A percentile compares a stretch with the other conserved stretches of the same genome.
Evolutionary conservation across 2,329 filamentous ascomycete species (phyloP).

Genomic region (Fusarium agapanthi): DNA sequence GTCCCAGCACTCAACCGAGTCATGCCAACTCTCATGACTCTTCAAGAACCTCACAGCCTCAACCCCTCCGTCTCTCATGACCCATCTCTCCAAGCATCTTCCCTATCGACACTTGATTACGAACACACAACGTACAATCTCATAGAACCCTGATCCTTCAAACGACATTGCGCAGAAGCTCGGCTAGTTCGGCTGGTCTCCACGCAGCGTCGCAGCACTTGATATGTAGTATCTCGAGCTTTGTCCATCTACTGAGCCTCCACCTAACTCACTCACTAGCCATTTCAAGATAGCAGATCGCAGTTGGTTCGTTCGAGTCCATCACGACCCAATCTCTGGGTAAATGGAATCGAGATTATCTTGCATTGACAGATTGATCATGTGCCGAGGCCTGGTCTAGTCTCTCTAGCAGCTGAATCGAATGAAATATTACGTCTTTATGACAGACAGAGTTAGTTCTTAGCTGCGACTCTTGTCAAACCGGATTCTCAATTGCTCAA

Average conservation of each 20-base stretch:
- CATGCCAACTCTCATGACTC: background rate
- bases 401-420: background rate
- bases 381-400: background rate
- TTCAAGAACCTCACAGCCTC: background rate
- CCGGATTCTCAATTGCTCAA: background rate
- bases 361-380: background rate
- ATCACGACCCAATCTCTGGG: background rate
- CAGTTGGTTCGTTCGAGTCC: background rate
- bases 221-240: background rate
- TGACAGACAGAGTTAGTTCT: background rate
- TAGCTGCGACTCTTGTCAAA: conserved; percentile 3
- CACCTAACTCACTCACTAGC: conserved; percentile 1
- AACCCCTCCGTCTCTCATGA: background rate
- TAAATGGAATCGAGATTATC: background rate
- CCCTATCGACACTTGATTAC: background rate
- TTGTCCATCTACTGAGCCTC: conserved; percentile 2
- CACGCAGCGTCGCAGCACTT: background rate
- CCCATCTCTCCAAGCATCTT: background rate
- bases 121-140: background rate
- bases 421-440: background rate
- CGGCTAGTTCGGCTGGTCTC: background rate
- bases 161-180: background rate
- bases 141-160: background rate
- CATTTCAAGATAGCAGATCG: conserved; percentile 12
- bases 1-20: background rate